Conservation (phyloP, 495 filamentous ascomycete genomes). For the Lepidopterella palustris region DNA sequence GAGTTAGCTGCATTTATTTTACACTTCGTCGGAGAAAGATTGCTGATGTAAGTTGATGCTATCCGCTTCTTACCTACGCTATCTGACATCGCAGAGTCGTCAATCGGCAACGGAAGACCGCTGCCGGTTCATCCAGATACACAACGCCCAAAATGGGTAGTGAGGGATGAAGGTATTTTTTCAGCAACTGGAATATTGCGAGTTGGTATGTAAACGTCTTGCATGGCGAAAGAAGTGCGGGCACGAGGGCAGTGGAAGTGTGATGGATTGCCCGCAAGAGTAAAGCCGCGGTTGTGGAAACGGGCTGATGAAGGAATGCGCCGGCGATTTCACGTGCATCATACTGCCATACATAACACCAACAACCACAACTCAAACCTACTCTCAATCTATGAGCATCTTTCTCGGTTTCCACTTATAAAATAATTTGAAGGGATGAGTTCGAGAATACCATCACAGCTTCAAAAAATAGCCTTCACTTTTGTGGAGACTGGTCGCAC, state of each 20-base stretch:
- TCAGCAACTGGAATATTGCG: slow-evolving; percentile 1
- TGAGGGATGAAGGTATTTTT: background rate
- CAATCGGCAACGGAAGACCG: slow-evolving; percentile 1
- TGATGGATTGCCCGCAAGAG: background rate
- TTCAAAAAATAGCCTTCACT: no score
- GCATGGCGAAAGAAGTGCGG: slow-evolving; percentile 23
- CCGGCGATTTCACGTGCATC: no score
- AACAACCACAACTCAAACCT: no score
- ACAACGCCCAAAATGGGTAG: slow-evolving; percentile 1
- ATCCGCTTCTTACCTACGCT: slow-evolving; percentile 23
- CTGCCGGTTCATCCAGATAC: slow-evolving; percentile 21
- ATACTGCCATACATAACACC: no score
- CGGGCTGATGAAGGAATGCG: background rate
- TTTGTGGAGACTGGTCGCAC: no score
- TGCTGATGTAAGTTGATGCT: background rate
- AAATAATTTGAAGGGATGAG: no score
- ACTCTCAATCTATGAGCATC: no score
- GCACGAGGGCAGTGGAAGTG: background rate
- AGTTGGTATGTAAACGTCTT: slow-evolving; percentile 12
- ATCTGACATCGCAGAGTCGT: slow-evolving; percentile 24
- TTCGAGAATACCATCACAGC: no score
- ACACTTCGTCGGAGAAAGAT: background rate
- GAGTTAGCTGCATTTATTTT: background rate
- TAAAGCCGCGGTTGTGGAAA: slow-evolving; percentile 1
- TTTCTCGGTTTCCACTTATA: no score